Evolutionary conservation across 2,329 filamentous ascomycete genomes (phyloP), one percentile per base, ranked within the genome.

Genomic region (Fusarium caatingaense): DNA sequence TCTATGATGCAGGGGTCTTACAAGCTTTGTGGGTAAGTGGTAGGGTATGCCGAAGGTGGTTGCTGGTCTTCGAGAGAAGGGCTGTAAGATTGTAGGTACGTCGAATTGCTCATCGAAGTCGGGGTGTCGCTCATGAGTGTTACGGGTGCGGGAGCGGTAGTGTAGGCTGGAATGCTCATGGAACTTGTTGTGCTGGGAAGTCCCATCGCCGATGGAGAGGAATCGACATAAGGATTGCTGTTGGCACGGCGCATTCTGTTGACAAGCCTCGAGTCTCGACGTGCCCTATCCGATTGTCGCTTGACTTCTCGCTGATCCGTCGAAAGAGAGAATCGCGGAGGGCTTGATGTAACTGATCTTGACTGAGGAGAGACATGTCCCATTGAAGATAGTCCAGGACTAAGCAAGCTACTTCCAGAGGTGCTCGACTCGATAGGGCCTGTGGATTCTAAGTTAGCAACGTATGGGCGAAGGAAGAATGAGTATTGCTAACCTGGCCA

Each of bases 251-350:
- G 83, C 50, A 85, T 80, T 62, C 87, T 84, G 11, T 79, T 77
- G 5, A 83, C 81, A 18, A 86, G 77, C 75, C 90, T 90, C 9
- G 85, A 85, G 69, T 88, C 86, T 70, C 88, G 83, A 60, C 89
- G 85, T 46, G 83, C 85, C 71, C 86, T 86, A 69, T 90, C 88
- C 65, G 85, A 83, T 72, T 90, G 88, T 62, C 87, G 83, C 79
- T 88, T 90, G 44, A 90, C 76, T 73, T 89, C 88, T 67, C 88
- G 85, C 76, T 90, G 87, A 75, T 90, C 87, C 9, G 86, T 80
- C 8, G 87, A 88, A 74, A 89, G 82, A 40, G 80, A 81, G 47
- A 80, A 79, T 66, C 85, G 83, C 8, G 87, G 86, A 27, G 88
- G 88, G 78, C 88, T 91, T 23, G 84, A 85, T 41, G 87, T 88